phyloP scores from a whole-genome alignment of 345 rosid genomes.

The Pugionium dolabratum region DNA sequence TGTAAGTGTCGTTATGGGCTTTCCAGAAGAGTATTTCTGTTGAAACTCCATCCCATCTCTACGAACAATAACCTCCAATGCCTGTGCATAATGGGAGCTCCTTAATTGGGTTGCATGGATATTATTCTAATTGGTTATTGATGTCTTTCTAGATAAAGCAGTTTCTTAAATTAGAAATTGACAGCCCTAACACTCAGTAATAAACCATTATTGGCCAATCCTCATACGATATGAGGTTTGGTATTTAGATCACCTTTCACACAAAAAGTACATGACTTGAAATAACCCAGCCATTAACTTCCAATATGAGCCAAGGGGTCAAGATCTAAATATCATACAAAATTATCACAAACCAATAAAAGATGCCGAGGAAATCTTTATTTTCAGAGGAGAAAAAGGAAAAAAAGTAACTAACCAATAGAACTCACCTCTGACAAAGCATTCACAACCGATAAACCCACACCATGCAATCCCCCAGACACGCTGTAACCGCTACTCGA shows the following conservation, averaged over 20 bases:
- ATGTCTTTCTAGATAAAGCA: conserved; percentile 12
- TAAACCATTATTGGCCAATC: neutral
- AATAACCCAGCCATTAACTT: conserved; percentile 13
- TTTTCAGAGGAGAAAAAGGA: conserved; percentile 11
- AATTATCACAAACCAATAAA: neutral
- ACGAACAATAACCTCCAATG: conserved; percentile 83
- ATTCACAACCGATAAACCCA: conserved; percentile 97
- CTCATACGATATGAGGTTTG: conserved; percentile 11
- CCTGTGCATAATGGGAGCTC: conserved; percentile 44
- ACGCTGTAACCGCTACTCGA: conserved; percentile 92
- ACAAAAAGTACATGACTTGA: conserved; percentile 1
- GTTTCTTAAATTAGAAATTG: conserved; percentile 7
- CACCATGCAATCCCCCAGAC: conserved; percentile 97
- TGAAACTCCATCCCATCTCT: conserved; percentile 77
- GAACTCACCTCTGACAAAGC: conserved; percentile 86
- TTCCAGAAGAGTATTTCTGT: conserved; percentile 91
- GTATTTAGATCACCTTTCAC: neutral
- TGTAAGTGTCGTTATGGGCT: conserved; percentile 61
- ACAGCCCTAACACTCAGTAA: conserved; percentile 6
- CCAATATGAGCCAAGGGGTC: conserved; percentile 5
- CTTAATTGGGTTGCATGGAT: conserved; percentile 8
- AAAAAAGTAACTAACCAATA: conserved; percentile 9
- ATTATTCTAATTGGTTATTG: neutral
- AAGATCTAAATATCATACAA: conserved; percentile 10
- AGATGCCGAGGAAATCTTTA: neutral